Evolutionary conservation across 1,284 basidiomycete genomes (phyloP).

Genomic region (Ustilago shanxiensis): DNA sequence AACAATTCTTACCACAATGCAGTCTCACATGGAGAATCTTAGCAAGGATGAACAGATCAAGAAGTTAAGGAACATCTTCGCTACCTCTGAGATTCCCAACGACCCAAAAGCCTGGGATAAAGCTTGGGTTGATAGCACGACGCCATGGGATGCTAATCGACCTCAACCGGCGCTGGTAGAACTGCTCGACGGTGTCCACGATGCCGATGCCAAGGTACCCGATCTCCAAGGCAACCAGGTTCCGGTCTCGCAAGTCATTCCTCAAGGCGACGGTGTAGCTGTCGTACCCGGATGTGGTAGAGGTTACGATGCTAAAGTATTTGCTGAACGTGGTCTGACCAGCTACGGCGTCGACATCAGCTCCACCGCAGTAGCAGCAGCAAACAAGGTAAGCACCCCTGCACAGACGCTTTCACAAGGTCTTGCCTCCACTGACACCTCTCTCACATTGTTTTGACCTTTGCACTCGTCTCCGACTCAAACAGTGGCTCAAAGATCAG

Average conservation of each 20-base stretch:
- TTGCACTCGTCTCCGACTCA: neutral
- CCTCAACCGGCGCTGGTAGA: conserved; percentile 53
- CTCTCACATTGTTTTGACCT: neutral
- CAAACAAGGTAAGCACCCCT: conserved; percentile 41
- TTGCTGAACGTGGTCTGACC: conserved; percentile 48
- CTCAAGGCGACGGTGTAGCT: conserved; percentile 25
- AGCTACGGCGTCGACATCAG: conserved; percentile 55
- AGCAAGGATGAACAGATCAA: conserved; percentile 35
- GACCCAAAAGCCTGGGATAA: conserved; percentile 58
- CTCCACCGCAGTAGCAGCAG: conserved; percentile 40
- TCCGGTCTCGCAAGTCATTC: conserved; percentile 32
- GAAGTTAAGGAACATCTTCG: conserved; percentile 42
- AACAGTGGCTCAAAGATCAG: conserved; percentile 48
- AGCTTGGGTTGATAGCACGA: conserved; percentile 52
- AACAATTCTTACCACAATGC: conserved; percentile 5
- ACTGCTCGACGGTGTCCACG: conserved; percentile 37
- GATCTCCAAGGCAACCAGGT: conserved; percentile 16
- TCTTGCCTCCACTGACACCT: no score
- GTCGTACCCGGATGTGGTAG: conserved; percentile 50
- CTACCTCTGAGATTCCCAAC: conserved; percentile 37
- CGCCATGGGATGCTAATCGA: conserved; percentile 53
- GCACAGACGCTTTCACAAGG: neutral
- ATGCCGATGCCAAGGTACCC: conserved; percentile 23
- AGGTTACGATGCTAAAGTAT: conserved; percentile 51
- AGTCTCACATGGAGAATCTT: neutral